Percentiles rank a stretch among this genome's conserved stretches.
Evolutionary conservation across 2,329 filamentous ascomycete species (phyloP).

Genomic region (Fusarium equiseti): DNA sequence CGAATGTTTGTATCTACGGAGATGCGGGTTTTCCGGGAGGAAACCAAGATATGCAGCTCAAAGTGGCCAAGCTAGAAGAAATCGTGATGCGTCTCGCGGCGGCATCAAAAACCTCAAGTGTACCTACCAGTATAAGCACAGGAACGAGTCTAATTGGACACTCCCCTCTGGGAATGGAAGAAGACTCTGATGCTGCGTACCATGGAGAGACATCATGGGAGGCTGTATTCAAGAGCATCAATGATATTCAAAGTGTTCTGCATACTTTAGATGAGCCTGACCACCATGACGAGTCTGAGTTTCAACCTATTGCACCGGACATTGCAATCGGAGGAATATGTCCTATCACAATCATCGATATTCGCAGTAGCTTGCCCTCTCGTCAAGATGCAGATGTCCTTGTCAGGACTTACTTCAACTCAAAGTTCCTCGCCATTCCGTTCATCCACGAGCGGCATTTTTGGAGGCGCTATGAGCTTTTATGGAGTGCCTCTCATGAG

Average conservation of each 20-base stretch:
- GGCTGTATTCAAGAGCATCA: constrained; percentile 58
- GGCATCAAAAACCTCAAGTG: constrained; percentile 10
- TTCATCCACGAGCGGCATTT: constrained; percentile 60
- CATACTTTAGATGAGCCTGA: constrained; percentile 30
- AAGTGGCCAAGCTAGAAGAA: constrained; percentile 56
- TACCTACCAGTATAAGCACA: neutral
- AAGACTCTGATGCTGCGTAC: constrained; percentile 45
- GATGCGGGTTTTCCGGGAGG: constrained; percentile 21
- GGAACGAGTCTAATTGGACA: neutral
- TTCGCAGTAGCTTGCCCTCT: constrained; percentile 52
- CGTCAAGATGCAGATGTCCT: constrained; percentile 54
- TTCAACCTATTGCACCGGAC: constrained; percentile 44
- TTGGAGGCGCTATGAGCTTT: constrained; percentile 60
- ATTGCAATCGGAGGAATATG: constrained; percentile 50
- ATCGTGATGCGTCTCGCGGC: constrained; percentile 55
- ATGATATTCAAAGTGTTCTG: constrained; percentile 56
- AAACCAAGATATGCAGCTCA: constrained; percentile 55
- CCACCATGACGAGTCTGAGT: constrained; percentile 1
- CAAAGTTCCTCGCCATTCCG: constrained; percentile 53
- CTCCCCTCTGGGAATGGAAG: constrained; percentile 1
- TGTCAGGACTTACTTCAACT: constrained; percentile 55
- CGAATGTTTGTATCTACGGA: constrained; percentile 51
- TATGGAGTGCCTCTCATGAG: constrained; percentile 58
- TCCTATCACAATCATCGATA: constrained; percentile 49
- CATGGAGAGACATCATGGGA: constrained; percentile 57